Conservation (phyloP, 2,329 filamentous ascomycete genomes). For the Periconia digitata region DNA sequence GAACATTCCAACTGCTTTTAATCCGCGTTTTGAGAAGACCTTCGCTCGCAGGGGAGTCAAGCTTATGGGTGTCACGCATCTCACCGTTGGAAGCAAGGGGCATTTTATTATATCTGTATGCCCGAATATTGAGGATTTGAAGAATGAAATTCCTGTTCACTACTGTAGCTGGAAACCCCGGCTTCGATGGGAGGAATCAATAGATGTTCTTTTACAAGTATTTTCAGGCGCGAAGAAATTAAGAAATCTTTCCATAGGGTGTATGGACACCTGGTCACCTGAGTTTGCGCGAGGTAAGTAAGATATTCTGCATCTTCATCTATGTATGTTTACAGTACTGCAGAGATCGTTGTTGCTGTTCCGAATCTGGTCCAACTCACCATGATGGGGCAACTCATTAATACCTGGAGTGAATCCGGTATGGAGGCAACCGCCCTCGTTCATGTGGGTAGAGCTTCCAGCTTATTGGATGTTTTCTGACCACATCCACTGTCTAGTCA, state of each 20-base stretch:
- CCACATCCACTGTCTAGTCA: neutral
- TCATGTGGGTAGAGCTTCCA: neutral
- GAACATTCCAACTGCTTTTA: neutral
- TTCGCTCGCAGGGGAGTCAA: constrained; percentile 1
- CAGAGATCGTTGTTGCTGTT: neutral
- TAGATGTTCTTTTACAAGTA: neutral
- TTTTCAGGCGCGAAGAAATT: neutral
- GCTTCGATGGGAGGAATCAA: too few relatives aligned
- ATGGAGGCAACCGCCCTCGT: neutral
- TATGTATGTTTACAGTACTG: neutral
- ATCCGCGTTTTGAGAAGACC: neutral
- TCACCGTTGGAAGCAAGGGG: neutral
- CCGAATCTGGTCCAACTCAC: neutral
- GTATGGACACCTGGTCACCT: too few relatives aligned
- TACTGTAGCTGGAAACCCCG: too few relatives aligned
- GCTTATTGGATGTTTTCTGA: neutral
- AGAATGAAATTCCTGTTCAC: neutral
- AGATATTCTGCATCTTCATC: neutral
- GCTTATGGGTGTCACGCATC: neutral
- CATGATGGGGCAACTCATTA: neutral
- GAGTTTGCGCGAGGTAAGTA: neutral
- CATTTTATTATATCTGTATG: constrained; percentile 1
- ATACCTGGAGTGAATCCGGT: neutral
- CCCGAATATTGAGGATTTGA: constrained; percentile 1
- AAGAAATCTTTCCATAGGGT: neutral